These are phyloP conservation scores for Phoma sp. DNA, from an alignment of 2,329 filamentous ascomycete species.

Conservation along the genomic window DNA sequence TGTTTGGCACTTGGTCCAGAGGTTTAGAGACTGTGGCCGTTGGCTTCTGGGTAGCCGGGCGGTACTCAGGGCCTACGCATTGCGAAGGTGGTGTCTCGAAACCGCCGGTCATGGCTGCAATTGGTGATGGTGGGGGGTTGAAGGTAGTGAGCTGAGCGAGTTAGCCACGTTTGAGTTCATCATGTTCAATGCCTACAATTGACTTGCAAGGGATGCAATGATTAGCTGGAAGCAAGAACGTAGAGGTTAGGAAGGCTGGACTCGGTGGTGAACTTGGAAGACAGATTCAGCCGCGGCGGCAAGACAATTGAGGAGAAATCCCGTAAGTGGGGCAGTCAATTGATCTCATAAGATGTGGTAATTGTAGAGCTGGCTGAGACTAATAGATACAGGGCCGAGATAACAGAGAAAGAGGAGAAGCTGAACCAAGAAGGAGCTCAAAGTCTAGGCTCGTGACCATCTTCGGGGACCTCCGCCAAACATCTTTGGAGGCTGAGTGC, in stretches of 20 bases:
- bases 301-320: slow-evolving; percentile 18
- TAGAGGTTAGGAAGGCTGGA: slow-evolving; percentile 3
- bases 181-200: slow-evolving; percentile 1
- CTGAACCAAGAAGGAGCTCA: slow-evolving; percentile 22
- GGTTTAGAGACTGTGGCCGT: slow-evolving; percentile 86
- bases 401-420: slow-evolving; percentile 27
- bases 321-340: slow-evolving; percentile 18
- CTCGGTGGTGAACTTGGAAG: slow-evolving; percentile 9
- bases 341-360: slow-evolving; percentile 17
- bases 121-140: neutral
- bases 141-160: neutral
- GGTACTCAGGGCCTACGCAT: slow-evolving; percentile 81
- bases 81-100: slow-evolving; percentile 55
- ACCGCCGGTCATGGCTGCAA: slow-evolving; percentile 34
- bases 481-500: slow-evolving; percentile 18
- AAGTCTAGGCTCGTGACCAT: slow-evolving; percentile 41
- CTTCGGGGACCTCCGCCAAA: slow-evolving; percentile 39
- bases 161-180: neutral
- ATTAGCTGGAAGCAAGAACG: neutral
- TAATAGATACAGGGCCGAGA: slow-evolving; percentile 25
- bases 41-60: slow-evolving; percentile 77
- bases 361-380: slow-evolving; percentile 17
- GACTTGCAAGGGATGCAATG: neutral
- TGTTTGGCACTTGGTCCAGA: slow-evolving; percentile 77
- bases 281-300: slow-evolving; percentile 16